Conservation (phyloP, 257 asterid species). For the Phtheirospermum japonicum region DNA sequence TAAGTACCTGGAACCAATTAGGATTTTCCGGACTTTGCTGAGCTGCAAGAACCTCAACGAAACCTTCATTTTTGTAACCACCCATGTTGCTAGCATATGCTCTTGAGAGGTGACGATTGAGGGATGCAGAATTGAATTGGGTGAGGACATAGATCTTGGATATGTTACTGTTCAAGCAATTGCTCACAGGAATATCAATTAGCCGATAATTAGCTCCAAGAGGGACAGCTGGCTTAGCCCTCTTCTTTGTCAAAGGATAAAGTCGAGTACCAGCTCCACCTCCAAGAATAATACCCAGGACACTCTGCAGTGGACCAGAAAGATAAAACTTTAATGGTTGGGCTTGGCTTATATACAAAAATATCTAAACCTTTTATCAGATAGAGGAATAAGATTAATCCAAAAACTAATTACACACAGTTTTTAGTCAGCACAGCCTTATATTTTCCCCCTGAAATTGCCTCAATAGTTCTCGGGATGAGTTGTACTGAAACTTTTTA, state of each 20-base stretch:
- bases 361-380: neutral
- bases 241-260: constrained; percentile 87
- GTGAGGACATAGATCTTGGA: constrained; percentile 93
- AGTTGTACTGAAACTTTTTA: neutral
- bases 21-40: constrained; percentile 98
- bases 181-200: constrained; percentile 96
- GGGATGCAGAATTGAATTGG: constrained; percentile 94
- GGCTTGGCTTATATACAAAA: too few relatives aligned
- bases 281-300: constrained; percentile 87
- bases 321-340: neutral
- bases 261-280: constrained; percentile 99
- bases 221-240: constrained; percentile 98
- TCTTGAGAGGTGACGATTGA: constrained; percentile 90
- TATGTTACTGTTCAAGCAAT: constrained; percentile 87
- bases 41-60: constrained; percentile 98
- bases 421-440: neutral
- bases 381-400: constrained; percentile 21
- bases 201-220: constrained; percentile 91
- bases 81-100: constrained; percentile 95
- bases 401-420: constrained; percentile 12
- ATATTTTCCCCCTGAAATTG: neutral
- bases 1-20: constrained; percentile 86
- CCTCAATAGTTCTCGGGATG: constrained; percentile 3
- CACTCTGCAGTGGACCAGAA: constrained; percentile 59
- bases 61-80: constrained; percentile 85